These are phyloP conservation scores for Incumbomyces delicatus DNA, from an alignment of 2,329 filamentous ascomycete genomes.

Conservation along the genomic window DNA sequence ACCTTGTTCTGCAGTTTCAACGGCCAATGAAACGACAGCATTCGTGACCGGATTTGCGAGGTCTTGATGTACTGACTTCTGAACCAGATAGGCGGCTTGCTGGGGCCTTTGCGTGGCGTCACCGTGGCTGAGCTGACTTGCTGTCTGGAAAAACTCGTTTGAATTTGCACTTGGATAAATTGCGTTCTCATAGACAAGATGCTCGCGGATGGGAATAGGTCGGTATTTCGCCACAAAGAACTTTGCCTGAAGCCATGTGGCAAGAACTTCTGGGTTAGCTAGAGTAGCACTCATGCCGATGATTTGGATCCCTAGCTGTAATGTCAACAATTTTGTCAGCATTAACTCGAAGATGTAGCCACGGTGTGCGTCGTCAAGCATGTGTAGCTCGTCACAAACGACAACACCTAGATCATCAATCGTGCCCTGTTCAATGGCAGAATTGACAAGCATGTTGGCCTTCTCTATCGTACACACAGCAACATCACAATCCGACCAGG, in stretches of 20 bases:
- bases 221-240: conserved; percentile 64
- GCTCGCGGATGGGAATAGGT: conserved; percentile 66
- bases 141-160: conserved; percentile 48
- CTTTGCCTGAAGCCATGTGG: conserved; percentile 60
- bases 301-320: conserved; percentile 56
- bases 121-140: conserved; percentile 39
- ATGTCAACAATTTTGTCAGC: conserved; percentile 60
- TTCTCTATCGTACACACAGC: conserved; percentile 75
- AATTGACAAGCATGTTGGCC: conserved; percentile 64
- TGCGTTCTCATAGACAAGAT: conserved; percentile 60
- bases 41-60: conserved; percentile 58
- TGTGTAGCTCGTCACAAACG: conserved; percentile 71
- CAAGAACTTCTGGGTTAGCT: conserved; percentile 59
- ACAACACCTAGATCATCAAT: conserved; percentile 56
- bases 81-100: conserved; percentile 35
- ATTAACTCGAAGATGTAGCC: conserved; percentile 68
- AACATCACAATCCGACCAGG: conserved; percentile 67
- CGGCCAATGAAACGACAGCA: conserved; percentile 58
- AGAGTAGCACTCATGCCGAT: conserved; percentile 74
- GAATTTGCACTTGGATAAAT: conserved; percentile 56
- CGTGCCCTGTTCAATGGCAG: conserved; percentile 60
- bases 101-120: conserved; percentile 26
- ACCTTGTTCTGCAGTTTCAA: conserved; percentile 58
- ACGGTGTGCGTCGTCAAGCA: conserved; percentile 66
- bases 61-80: conserved; percentile 50